Evolutionary conservation across 495 filamentous ascomycete genomes (phyloP), one percentile per base, ranked within the genome.

Genomic region (Coniosporium apollinis): DNA sequence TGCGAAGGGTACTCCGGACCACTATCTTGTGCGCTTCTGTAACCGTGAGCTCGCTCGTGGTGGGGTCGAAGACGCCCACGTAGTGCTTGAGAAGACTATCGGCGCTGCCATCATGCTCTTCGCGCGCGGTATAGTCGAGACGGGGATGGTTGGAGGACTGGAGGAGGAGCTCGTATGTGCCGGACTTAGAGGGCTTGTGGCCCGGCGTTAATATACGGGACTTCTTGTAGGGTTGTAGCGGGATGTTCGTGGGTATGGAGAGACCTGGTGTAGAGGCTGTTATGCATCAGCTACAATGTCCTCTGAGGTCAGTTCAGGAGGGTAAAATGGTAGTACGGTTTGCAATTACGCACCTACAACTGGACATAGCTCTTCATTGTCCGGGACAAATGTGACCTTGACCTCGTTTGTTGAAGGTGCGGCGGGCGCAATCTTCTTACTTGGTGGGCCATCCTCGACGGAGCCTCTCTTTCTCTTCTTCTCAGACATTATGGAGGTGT

Each of bases 31-130:
- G 74, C 3, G 79, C 78, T 51, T 81, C 73, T 15, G 82, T 58
- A 20, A 96, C 59, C 37, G 87, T 63, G 46, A 94, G 62, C 37
- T 72, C 69, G 28, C 74, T 74, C 4, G 67, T 74, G 28, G 65
- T 59, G 0, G 82, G 79, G 47, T 97, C 82, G 43, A 76, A 83
- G 30, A 94, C 64, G 19, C 81, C 89, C 41, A 94, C 55, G 55
- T 91, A 97, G 56, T 94, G 80, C 46, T 80, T 80, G 38, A 91
- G 54, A 28, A 75, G 57, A 7, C 69, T 64, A 37, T 85, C 73
- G 10, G 67, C 56, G 4, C 57, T 57, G 39, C 69, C 67, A 10
- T 70, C 67, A 10, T 68, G 61, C 37, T 79, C 72, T 61, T 93
- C 83, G 15, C 71, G 69, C 19, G 72, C 87, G 13, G 69, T 69